A percentile compares a stretch with the other conserved stretches of the same genome.
Conservation (phyloP, 2,329 filamentous ascomycete species). For the Fonsecaea multimorphosa region DNA sequence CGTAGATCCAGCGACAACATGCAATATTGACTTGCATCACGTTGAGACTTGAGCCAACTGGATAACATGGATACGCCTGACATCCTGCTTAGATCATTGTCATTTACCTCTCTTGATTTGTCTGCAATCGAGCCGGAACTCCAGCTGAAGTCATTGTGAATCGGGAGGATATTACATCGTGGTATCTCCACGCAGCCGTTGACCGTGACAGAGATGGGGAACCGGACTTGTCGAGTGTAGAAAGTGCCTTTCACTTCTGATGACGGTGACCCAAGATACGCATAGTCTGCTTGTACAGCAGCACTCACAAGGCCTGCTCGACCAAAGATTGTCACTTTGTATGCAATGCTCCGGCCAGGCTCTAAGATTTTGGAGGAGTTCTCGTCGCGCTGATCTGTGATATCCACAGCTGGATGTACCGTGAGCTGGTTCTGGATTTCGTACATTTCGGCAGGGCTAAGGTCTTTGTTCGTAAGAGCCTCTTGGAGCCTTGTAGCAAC, state of each 20-base stretch:
- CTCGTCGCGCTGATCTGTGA: conserved; percentile 21
- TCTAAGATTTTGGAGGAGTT: conserved; percentile 42
- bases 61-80: conserved; percentile 15
- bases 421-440: conserved; percentile 83
- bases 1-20: conserved; percentile 81
- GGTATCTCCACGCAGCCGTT: conserved; percentile 87
- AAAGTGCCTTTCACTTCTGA: conserved; percentile 74
- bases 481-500: conserved; percentile 78
- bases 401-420: conserved; percentile 66
- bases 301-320: conserved; percentile 83
- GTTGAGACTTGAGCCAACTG: conserved; percentile 23
- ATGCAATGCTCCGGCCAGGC: conserved; percentile 51
- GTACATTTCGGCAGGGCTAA: conserved; percentile 78
- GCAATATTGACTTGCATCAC: conserved; percentile 68
- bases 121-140: conserved; percentile 30
- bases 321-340: conserved; percentile 83
- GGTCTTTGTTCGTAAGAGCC: conserved; percentile 76
- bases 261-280: conserved; percentile 73
- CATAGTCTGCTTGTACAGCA: conserved; percentile 84
- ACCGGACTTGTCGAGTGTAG: conserved; percentile 80
- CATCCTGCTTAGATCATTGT: not conserved
- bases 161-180: conserved; percentile 77
- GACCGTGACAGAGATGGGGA: conserved; percentile 85
- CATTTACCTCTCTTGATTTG: conserved; percentile 40
- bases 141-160: conserved; percentile 74